Base-by-base conservation (phyloP, 148 eudicot genomes). In the Fagopyrum esculentum region DNA sequence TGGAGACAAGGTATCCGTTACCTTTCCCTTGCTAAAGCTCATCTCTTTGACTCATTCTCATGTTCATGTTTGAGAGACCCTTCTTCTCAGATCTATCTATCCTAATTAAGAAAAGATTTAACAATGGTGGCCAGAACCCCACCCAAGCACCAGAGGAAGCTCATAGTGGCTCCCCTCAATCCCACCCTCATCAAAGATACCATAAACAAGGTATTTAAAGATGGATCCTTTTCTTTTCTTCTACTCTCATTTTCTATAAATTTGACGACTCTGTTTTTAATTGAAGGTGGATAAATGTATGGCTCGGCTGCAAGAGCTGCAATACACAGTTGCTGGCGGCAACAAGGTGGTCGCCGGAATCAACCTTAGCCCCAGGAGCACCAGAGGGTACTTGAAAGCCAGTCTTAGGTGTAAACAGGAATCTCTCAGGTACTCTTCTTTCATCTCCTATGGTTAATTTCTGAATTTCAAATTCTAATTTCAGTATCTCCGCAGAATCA, bases 91-190 rank as follows among this genome's bases (percentile, higher is more conserved):
- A 48, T 48, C 51, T 6, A 6, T 35, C 40, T 35, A 1, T 35
- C 40, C 3, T 1, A 35, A 35, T 35, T 35, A 35, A 35, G 2
- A 35, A 35, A 35, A 35, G 40, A 15, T 52, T 40, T 26, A 69
- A 84, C 81, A 82, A 94, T 90, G 97, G 97, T 90, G 73, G 97
- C 96, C 73, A 90, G 88, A 92, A 90, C 86, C 83, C 97, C 97
- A 87, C 87, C 85, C 49, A 90, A 83, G 80, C 86, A 82, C 77
- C 86, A 80, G 71, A 85, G 71, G 78, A 85, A 77, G 74, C 82
- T 69, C 52, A 82, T 81, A 90, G 83, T 86, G 89, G 80, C 90
- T 78, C 96, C 93, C 69, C 87, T 92, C 47, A 84, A 88, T 79
- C 92, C 98, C 75, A 88, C 85, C 74, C 86, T 85, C 6, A 80